A percentile compares a stretch with the other conserved stretches of the same genome.
phyloP scores from a whole-genome alignment of 768 basidiomycete genomes.

The Pisolithus tinctorius region DNA sequence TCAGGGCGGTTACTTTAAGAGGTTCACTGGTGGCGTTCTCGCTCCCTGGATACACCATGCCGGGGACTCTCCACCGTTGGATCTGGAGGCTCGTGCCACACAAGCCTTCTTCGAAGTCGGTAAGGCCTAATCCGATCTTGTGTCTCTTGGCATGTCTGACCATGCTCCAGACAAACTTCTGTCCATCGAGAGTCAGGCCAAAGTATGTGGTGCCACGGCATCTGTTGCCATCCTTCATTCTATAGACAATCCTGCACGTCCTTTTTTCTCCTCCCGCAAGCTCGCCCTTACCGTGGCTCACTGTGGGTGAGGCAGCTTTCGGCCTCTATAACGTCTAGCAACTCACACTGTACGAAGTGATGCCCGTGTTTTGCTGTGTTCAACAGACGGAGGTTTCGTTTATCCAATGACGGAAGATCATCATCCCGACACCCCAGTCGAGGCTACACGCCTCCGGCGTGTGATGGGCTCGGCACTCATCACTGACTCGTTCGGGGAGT shows the following conservation, averaged over 20 bases:
- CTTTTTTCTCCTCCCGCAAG: slow-evolving; percentile 76
- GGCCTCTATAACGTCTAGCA: not conserved
- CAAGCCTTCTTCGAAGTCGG: slow-evolving; percentile 81
- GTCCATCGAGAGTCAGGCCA: slow-evolving; percentile 60
- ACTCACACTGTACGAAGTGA: slow-evolving; percentile 46
- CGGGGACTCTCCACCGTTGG: slow-evolving; percentile 36
- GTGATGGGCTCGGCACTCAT: slow-evolving; percentile 89
- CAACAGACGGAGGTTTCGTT: slow-evolving; percentile 65
- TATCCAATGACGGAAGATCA: slow-evolving; percentile 89
- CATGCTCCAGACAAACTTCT: slow-evolving; percentile 59
- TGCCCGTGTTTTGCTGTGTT: slow-evolving; percentile 80
- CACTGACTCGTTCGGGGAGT: slow-evolving; percentile 92
- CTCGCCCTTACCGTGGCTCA: slow-evolving; percentile 87
- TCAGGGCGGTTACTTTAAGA: slow-evolving; percentile 85
- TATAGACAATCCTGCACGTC: slow-evolving; percentile 68
- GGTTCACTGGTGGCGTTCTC: slow-evolving; percentile 78
- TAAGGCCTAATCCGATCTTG: slow-evolving; percentile 5
- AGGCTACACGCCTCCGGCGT: slow-evolving; percentile 75
- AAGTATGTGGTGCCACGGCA: slow-evolving; percentile 82
- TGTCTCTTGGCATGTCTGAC: slow-evolving; percentile 2
- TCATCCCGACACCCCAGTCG: slow-evolving; percentile 87
- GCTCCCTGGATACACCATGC: slow-evolving; percentile 50
- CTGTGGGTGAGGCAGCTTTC: slow-evolving; percentile 60
- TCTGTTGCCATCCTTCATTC: slow-evolving; percentile 90
- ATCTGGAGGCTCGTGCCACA: slow-evolving; percentile 82